Conservation (phyloP, 2,329 filamentous ascomycete genomes). For the Leptoxyphium fumago region DNA sequence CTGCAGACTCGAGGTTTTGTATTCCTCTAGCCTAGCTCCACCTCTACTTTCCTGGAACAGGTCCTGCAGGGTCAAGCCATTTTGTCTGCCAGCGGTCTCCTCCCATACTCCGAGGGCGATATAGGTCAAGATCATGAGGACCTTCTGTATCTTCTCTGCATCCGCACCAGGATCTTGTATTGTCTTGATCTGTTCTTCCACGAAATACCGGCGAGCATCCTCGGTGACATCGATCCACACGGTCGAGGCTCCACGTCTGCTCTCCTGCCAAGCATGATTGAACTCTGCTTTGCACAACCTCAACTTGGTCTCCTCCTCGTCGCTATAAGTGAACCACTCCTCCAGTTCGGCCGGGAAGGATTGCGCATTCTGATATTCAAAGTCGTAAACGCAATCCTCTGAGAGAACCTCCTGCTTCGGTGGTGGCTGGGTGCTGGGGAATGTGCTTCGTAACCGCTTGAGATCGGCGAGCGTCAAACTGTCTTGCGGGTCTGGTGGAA, state of each 20-base stretch:
- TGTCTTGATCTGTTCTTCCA: conserved; percentile 28
- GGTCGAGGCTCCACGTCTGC: conserved; percentile 25
- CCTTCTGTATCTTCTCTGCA: conserved; percentile 17
- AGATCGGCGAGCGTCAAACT: conserved; percentile 34
- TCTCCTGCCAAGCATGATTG: conserved; percentile 52
- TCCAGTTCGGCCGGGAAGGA: conserved; percentile 75
- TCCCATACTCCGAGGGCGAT: conserved; percentile 34
- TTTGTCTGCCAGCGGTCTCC: conserved; percentile 30
- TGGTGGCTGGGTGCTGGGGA: conserved; percentile 26
- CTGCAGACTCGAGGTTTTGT: conserved; percentile 25
- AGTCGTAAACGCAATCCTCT: conserved; percentile 51
- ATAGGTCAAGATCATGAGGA: conserved; percentile 32
- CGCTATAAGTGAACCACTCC: conserved; percentile 92
- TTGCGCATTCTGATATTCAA: conserved; percentile 41
- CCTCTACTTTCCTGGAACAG: conserved; percentile 11
- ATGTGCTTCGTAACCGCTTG: conserved; percentile 27
- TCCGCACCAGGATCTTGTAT: conserved; percentile 19
- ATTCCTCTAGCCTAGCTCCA: conserved; percentile 18
- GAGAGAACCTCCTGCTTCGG: conserved; percentile 17
- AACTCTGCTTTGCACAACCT: conserved; percentile 63
- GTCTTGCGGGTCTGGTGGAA: conserved; percentile 23
- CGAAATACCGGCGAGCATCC: conserved; percentile 42
- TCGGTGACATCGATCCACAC: conserved; percentile 54
- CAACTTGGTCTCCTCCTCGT: conserved; percentile 70
- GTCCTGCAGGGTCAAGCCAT: conserved; percentile 12